Evolutionary conservation across 129 eudicot species (phyloP), one percentile per base, ranked within the genome.

Genomic region (Ambrosia artemisiifolia): DNA sequence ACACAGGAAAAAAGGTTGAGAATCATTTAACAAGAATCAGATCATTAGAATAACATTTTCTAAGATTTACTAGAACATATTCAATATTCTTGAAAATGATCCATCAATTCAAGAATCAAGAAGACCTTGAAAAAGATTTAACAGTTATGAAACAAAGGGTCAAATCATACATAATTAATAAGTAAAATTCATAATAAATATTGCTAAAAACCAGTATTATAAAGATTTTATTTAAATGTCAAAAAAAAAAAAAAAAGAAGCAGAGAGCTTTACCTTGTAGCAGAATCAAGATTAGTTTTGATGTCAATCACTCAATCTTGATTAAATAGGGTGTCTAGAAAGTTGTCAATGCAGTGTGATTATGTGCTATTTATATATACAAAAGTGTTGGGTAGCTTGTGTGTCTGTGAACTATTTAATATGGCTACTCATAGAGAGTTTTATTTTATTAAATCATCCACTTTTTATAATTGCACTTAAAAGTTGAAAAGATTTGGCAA

Each of bases 91-190:
- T 60, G 70, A 67, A 67, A 79, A 57, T 71, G 65, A 77, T 78
- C 63, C 18, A 74, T 84, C 81, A 73, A 71, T 71, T 67, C 74
- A 69, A 61, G 83, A 87, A 82, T 78, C 86, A 83, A 68, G 54
- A 60, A 63, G 63, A 57, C 76, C 81, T 80, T 78, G 74, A 70
- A 51, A 78, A 70, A 54, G 68, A 78, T 69, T 19, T 24, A 62
- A 73, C 17, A 61, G 14, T 62, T 5, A 59, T 72, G 61, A 54
- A 28, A 11, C 33, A 43, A 6, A 65, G 42, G 42, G 42, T 69
- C 75, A 69, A 69, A 69, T 77, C 70, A 60, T 48, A 60, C 63
- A 63, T 12, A 16, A 71, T 19, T 42, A 71, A 71, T 53, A 66
- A 28, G 7, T 34, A 19, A 20, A 63, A 33, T 49, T 38, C 38